These are phyloP conservation scores for Capronia coronata DNA, from an alignment of 2,329 filamentous ascomycete genomes.

Conservation along the genomic window DNA sequence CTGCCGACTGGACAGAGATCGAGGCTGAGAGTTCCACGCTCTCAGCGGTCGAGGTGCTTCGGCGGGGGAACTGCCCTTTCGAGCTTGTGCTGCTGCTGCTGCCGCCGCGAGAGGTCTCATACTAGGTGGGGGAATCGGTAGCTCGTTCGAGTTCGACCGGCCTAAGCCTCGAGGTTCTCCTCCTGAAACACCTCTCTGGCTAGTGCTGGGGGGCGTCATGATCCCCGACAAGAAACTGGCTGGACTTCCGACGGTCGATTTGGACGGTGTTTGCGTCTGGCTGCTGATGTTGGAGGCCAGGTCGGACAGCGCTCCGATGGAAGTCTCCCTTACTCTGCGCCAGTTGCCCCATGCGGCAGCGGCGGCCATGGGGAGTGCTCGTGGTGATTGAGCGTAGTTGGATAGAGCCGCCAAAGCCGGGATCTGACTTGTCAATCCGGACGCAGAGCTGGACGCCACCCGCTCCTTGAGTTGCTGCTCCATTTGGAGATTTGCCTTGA, in stretches of 20 bases:
- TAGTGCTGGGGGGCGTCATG: conserved; percentile 80
- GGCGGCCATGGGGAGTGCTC: conserved; percentile 70
- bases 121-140: conserved; percentile 30
- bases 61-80: conserved; percentile 26
- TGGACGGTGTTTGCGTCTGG: conserved; percentile 58
- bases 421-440: conserved; percentile 58
- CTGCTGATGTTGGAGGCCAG: conserved; percentile 25
- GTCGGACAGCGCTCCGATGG: conserved; percentile 40
- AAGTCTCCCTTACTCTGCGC: conserved; percentile 62
- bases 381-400: conserved; percentile 69
- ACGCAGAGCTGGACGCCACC: conserved; percentile 64
- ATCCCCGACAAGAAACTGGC: conserved; percentile 66
- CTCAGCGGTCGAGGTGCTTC: conserved; percentile 22
- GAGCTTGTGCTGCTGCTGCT: conserved; percentile 8
- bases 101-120: conserved; percentile 24
- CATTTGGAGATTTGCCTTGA: conserved; percentile 95
- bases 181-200: too few species aligned
- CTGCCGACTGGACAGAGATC: conserved; percentile 12
- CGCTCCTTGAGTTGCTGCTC: conserved; percentile 92
- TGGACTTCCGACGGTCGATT: conserved; percentile 39
- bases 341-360: conserved; percentile 98
- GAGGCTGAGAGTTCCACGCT: conserved; percentile 17
- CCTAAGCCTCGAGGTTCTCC: conserved; percentile 37
- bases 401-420: conserved; percentile 73
- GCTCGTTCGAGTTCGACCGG: conserved; percentile 37